These are phyloP conservation scores for Durio zibethinus DNA, from an alignment of 345 rosid genomes.

Conservation along the genomic window DNA sequence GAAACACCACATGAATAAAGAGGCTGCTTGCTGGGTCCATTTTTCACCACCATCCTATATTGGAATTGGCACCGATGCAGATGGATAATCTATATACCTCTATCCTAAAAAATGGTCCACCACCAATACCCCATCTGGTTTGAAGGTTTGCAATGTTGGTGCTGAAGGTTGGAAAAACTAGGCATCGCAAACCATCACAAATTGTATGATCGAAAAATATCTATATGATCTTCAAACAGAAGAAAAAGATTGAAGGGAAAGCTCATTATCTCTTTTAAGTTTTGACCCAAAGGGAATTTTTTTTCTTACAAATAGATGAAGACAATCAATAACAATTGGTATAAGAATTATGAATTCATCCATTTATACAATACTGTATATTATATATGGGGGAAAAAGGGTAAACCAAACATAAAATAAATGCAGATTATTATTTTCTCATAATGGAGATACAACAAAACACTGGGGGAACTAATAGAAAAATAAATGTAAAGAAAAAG, in stretches of 20 bases:
- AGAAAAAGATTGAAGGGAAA: neutral
- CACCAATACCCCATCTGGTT: neutral
- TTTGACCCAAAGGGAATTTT: neutral
- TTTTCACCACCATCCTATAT: neutral
- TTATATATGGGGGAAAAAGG: neutral
- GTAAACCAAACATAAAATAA: slow-evolving; percentile 14
- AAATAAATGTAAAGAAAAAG: neutral
- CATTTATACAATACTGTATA: slow-evolving; percentile 25
- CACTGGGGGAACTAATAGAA: neutral
- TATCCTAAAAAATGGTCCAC: slow-evolving; percentile 25
- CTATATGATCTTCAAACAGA: neutral
- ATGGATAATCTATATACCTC: neutral
- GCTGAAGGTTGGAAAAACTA: neutral
- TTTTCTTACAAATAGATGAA: slow-evolving; percentile 10
- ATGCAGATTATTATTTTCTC: slow-evolving; percentile 27
- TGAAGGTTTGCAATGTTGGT: slow-evolving; percentile 16
- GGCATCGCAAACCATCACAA: neutral
- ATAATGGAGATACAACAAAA: slow-evolving; percentile 26
- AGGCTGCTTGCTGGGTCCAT: slow-evolving; percentile 10
- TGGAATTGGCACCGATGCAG: neutral
- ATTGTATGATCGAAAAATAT: neutral
- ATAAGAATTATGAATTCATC: slow-evolving; percentile 26
- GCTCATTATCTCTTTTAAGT: neutral
- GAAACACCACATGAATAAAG: neutral
- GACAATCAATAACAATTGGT: slow-evolving; percentile 21